These are phyloP conservation scores for Blastobotrys muscicola DNA, from an alignment of 805 yeast species.

Conservation along the genomic window DNA sequence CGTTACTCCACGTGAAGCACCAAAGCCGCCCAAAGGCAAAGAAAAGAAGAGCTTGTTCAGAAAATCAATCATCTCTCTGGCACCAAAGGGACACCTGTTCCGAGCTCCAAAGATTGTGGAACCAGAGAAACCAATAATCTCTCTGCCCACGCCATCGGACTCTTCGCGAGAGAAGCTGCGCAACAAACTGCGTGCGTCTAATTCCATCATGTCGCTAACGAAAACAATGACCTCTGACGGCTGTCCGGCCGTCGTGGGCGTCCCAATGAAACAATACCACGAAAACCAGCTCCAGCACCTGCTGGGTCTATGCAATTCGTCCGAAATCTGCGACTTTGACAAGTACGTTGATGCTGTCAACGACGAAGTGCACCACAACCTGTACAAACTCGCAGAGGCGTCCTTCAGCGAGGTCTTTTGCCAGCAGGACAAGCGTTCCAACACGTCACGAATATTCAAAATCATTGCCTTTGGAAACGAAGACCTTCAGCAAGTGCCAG, in stretches of 20 bases:
- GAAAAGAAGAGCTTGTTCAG: too few relatives aligned
- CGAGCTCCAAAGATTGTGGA: constrained; percentile 1
- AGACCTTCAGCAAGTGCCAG: constrained; percentile 33
- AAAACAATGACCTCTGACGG: constrained; percentile 11
- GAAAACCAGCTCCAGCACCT: constrained; percentile 26
- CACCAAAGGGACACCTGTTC: constrained; percentile 2
- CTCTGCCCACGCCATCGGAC: constrained; percentile 50
- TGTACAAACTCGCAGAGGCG: constrained; percentile 39
- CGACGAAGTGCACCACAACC: constrained; percentile 14
- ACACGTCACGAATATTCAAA: constrained; percentile 34
- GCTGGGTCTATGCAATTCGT: constrained; percentile 30
- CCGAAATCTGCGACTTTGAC: constrained; percentile 26
- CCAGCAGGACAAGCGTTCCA: constrained; percentile 18
- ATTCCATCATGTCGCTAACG: constrained; percentile 37
- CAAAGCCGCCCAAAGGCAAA: too few relatives aligned
- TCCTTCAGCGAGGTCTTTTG: constrained; percentile 38
- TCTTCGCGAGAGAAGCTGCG: constrained; percentile 46
- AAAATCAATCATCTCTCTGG: too few relatives aligned
- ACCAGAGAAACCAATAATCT: constrained; percentile 36
- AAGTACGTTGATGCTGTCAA: constrained; percentile 20
- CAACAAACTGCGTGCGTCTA: constrained; percentile 42
- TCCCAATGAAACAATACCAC: constrained; percentile 30
- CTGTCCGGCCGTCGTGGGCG: constrained; percentile 19
- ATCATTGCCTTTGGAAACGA: constrained; percentile 44
- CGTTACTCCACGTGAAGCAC: too few relatives aligned